Conservation (phyloP, 306 rosid genomes). For the Geum urbanum region DNA sequence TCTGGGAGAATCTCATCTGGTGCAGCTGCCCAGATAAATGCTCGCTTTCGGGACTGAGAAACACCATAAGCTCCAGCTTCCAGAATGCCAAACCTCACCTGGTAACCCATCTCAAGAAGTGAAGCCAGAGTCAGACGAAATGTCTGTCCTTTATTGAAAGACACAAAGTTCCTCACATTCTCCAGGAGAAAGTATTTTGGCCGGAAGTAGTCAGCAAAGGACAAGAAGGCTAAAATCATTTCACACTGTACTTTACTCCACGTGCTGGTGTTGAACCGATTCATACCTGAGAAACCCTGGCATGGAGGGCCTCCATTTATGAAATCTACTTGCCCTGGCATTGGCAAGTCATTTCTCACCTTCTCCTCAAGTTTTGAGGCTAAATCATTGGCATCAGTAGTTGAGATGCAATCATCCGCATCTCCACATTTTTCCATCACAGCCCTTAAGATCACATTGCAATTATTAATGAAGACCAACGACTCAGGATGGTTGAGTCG, state of each 20-base stretch:
- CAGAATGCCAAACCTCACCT: conserved; percentile 95
- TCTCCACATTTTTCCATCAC: conserved; percentile 91
- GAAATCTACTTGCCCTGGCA: conserved; percentile 95
- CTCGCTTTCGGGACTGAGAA: conserved; percentile 93
- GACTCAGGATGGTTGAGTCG: conserved; percentile 79
- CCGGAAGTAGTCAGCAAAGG: conserved; percentile 94
- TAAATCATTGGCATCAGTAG: conserved; percentile 71
- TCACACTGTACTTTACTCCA: conserved; percentile 99
- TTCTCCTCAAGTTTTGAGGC: conserved; percentile 57
- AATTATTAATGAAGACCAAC: conserved; percentile 66
- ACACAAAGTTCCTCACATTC: conserved; percentile 92
- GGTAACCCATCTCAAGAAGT: conserved; percentile 97
- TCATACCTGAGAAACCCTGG: conserved; percentile 99
- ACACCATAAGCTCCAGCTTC: conserved; percentile 98
- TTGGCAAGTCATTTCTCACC: conserved; percentile 52
- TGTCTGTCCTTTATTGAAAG: conserved; percentile 92
- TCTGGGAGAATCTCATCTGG: conserved; percentile 87
- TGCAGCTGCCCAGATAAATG: conserved; percentile 98
- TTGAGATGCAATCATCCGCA: conserved; percentile 79
- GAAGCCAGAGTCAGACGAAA: conserved; percentile 85
- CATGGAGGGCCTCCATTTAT: conserved; percentile 99
- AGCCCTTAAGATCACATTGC: conserved; percentile 93
- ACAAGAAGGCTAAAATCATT: conserved; percentile 91
- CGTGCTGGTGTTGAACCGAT: conserved; percentile 77
- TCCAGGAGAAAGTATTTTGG: conserved; percentile 90